Percentiles rank a stretch among this genome's conserved stretches.
phyloP scores from a whole-genome alignment of 164 flowering plant species.

The Vitis amurensis region DNA sequence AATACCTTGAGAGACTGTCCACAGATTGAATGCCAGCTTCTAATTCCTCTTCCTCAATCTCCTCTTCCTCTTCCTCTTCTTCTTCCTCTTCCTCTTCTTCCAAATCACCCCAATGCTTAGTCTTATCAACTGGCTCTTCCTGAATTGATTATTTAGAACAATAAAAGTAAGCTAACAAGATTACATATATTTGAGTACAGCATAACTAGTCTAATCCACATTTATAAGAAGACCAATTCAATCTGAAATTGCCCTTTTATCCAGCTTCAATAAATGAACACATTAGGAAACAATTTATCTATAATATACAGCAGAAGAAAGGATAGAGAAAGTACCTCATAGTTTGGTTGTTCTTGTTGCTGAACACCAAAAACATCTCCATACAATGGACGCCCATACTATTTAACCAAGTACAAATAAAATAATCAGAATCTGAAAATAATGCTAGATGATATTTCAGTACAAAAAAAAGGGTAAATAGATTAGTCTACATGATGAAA shows the following conservation, averaged over 20 bases:
- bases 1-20: conserved; percentile 89
- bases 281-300: background rate
- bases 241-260: background rate
- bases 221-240: background rate
- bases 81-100: conserved; percentile 95
- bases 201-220: no score
- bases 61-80: conserved; percentile 80
- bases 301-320: background rate
- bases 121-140: conserved; percentile 98
- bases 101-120: conserved; percentile 98
- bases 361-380: conserved; percentile 98
- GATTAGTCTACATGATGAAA: background rate
- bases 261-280: background rate
- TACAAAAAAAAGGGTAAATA: background rate
- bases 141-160: conserved; percentile 24
- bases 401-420: conserved; percentile 11
- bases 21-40: conserved; percentile 90
- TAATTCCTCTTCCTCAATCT: conserved; percentile 77
- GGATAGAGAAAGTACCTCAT: conserved; percentile 57
- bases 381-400: conserved; percentile 91
- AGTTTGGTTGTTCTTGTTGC: conserved; percentile 86
- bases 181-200: no score
- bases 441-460: background rate
- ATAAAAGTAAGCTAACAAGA: background rate
- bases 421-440: background rate